Conservation (phyloP, 2,329 filamentous ascomycete species). For the Rhytidhysteron rufulum region DNA sequence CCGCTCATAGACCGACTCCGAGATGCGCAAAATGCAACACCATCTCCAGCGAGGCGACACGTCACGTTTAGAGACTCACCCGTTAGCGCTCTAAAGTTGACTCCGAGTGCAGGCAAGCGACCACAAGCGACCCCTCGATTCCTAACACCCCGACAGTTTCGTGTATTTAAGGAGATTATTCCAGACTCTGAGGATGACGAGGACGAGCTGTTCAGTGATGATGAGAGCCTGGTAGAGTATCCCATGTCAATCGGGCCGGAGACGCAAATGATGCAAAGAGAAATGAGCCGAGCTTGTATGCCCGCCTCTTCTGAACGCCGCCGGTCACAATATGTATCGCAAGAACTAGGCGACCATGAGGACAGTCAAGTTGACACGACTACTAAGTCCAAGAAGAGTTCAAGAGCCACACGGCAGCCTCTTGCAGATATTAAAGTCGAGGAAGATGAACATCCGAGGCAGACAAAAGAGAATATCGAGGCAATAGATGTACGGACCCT, state of each 20-base stretch:
- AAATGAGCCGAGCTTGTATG: not conserved
- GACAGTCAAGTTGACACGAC: too few species aligned
- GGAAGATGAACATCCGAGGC: too few species aligned
- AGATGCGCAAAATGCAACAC: not conserved
- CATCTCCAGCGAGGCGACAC: not conserved
- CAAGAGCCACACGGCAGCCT: too few species aligned
- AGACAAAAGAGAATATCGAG: too few species aligned
- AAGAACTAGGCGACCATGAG: too few species aligned
- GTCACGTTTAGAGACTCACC: not conserved
- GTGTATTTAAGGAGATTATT: conserved; percentile 1
- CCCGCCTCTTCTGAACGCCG: not conserved
- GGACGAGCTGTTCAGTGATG: not conserved
- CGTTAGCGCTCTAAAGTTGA: not conserved
- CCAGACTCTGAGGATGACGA: conserved; percentile 1
- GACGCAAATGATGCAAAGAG: not conserved
- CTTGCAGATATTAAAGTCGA: too few species aligned
- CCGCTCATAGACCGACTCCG: not conserved
- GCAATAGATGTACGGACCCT: too few species aligned
- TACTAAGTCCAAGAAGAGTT: too few species aligned
- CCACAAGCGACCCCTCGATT: not conserved
- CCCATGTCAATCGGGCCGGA: not conserved
- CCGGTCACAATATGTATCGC: too few species aligned
- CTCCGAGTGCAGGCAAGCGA: not conserved
- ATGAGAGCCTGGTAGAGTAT: not conserved
- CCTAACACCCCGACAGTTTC: not conserved